These are phyloP conservation scores for Leccinum variabile DNA, from an alignment of 1,284 basidiomycete species.

Conservation along the genomic window DNA sequence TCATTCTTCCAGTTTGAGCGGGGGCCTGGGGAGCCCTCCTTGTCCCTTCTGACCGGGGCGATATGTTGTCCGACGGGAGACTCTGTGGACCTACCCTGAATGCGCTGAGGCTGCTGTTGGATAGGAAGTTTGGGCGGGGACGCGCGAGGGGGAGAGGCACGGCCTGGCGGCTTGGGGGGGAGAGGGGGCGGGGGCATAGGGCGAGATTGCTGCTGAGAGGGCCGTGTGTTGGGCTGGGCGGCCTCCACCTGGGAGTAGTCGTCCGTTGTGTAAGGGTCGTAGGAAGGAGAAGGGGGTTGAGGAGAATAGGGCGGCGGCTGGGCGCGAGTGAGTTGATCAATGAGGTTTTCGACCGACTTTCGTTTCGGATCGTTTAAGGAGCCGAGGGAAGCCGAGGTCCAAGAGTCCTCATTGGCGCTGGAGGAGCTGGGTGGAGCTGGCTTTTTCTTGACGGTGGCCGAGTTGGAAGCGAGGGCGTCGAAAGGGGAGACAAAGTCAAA, in stretches of 20 bases:
- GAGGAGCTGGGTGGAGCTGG: conserved; percentile 44
- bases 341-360: conserved; percentile 74
- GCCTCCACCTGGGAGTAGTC: conserved; percentile 52
- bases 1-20: conserved; percentile 48
- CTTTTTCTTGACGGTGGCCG: conserved; percentile 59
- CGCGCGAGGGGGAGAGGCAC: conserved; percentile 56
- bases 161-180: conserved; percentile 47
- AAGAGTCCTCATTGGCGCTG: conserved; percentile 55
- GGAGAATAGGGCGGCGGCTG: conserved; percentile 43
- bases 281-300: conserved; percentile 39
- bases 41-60: conserved; percentile 51
- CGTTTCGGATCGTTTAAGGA: conserved; percentile 60
- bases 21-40: conserved; percentile 67
- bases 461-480: conserved; percentile 60
- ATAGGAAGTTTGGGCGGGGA: conserved; percentile 61
- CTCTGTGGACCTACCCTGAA: conserved; percentile 43
- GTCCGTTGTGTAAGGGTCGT: conserved; percentile 44
- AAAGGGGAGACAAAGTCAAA: conserved; percentile 83
- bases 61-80: conserved; percentile 46
- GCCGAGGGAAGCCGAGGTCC: conserved; percentile 44
- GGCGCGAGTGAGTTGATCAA: conserved; percentile 66
- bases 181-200: conserved; percentile 46
- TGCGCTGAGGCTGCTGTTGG: conserved; percentile 43
- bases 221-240: conserved; percentile 37
- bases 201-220: conserved; percentile 32